Evolutionary conservation across 768 basidiomycete species (phyloP).

Genomic region (Lactarius quietus): DNA sequence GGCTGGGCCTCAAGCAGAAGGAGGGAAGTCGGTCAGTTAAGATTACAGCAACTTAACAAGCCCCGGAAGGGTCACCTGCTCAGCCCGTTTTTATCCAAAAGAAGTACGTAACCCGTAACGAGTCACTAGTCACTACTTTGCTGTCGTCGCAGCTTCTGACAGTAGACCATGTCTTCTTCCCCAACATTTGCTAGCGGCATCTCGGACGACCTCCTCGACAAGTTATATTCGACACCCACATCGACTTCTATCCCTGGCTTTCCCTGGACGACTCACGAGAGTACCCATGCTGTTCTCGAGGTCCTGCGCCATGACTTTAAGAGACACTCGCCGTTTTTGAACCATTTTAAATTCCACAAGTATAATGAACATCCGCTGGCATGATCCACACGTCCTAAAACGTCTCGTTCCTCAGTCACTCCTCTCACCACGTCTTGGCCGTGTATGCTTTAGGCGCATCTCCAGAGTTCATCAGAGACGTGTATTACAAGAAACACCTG

Average conservation of each 20-base stretch:
- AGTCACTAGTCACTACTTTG: too few species aligned
- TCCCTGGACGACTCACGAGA: slow-evolving; percentile 7
- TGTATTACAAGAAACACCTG: slow-evolving; percentile 38
- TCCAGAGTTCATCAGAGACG: slow-evolving; percentile 38
- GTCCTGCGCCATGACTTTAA: slow-evolving; percentile 8
- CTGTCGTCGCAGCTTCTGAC: too few species aligned
- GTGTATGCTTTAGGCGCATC: slow-evolving; percentile 59
- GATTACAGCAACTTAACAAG: too few species aligned
- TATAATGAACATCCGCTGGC: not conserved
- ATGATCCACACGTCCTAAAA: not conserved
- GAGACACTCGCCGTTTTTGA: not conserved
- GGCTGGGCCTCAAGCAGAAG: too few species aligned
- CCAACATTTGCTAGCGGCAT: slow-evolving; percentile 1
- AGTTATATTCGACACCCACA: not conserved
- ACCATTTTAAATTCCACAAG: slow-evolving; percentile 10
- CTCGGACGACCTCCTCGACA: slow-evolving; percentile 9
- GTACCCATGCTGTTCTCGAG: slow-evolving; percentile 6
- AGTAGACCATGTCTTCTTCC: not conserved
- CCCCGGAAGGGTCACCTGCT: too few species aligned
- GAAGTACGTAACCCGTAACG: too few species aligned
- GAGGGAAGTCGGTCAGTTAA: too few species aligned
- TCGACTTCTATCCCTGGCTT: not conserved
- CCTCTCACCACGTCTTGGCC: slow-evolving; percentile 54
- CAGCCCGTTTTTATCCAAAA: too few species aligned
- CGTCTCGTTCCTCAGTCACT: slow-evolving; percentile 39